These are phyloP conservation scores for Clohesyomyces aquaticus DNA, from an alignment of 495 filamentous ascomycete genomes.

Conservation along the genomic window DNA sequence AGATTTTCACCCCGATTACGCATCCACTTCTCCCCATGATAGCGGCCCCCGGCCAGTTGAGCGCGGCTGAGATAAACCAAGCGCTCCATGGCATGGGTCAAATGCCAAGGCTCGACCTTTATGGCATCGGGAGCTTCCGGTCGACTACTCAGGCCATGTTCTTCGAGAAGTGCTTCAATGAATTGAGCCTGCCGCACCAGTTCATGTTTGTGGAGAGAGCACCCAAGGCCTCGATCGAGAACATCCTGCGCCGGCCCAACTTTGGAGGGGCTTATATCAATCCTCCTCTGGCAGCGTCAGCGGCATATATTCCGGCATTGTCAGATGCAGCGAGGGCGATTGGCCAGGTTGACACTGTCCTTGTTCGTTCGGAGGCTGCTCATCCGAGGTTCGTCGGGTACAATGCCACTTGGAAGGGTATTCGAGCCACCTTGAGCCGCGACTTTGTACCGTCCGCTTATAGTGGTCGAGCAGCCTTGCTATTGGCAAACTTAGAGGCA, in stretches of 20 bases:
- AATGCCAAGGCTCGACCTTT: constrained; percentile 76
- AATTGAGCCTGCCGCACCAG: constrained; percentile 79
- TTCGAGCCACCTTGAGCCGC: constrained; percentile 74
- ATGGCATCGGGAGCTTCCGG: constrained; percentile 74
- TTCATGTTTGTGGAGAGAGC: constrained; percentile 75
- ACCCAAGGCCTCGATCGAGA: constrained; percentile 64
- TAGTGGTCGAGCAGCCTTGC: constrained; percentile 70
- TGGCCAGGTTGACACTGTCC: constrained; percentile 78
- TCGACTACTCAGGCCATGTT: constrained; percentile 77
- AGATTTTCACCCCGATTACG: constrained; percentile 82
- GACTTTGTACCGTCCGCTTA: constrained; percentile 84
- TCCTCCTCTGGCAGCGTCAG: constrained; percentile 61
- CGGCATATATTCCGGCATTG: constrained; percentile 63
- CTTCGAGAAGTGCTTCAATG: constrained; percentile 87
- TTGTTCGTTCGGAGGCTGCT: constrained; percentile 54
- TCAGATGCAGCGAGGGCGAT: constrained; percentile 75
- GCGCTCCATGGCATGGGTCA: constrained; percentile 78
- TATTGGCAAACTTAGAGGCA: constrained; percentile 67
- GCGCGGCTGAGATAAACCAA: constrained; percentile 79
- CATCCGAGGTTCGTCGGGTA: constrained; percentile 64
- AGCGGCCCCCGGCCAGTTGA: constrained; percentile 81
- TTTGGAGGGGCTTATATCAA: constrained; percentile 82
- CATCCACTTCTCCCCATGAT: constrained; percentile 83
- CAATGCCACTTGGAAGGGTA: constrained; percentile 82
- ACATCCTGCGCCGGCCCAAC: constrained; percentile 66